A percentile compares a stretch with the other conserved stretches of the same genome.
These are phyloP conservation scores for Xylaria grammica DNA, from an alignment of 495 filamentous ascomycete species.

Conservation along the genomic window DNA sequence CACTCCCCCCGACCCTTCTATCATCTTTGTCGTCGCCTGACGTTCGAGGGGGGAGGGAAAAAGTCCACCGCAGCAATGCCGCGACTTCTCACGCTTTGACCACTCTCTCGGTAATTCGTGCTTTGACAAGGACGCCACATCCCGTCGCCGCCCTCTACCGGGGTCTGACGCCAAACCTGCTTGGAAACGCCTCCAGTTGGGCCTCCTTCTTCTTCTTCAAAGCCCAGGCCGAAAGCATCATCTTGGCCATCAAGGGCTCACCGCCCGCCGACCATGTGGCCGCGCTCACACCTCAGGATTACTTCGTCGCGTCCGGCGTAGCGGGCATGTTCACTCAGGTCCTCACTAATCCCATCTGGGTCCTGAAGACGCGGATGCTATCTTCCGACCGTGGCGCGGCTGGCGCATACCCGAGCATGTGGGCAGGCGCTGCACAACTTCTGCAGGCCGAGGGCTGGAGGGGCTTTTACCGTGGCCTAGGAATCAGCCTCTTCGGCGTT, in stretches of 20 bases:
- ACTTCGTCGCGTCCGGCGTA: slow-evolving; percentile 78
- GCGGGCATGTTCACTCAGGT: slow-evolving; percentile 78
- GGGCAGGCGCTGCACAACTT: slow-evolving; percentile 68
- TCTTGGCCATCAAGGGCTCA: slow-evolving; percentile 34
- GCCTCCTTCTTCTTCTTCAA: slow-evolving; percentile 85
- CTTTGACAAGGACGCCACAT: slow-evolving; percentile 45
- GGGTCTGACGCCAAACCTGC: slow-evolving; percentile 84
- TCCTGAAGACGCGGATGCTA: slow-evolving; percentile 97
- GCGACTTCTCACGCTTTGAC: slow-evolving; percentile 39
- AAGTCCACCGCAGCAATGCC: slow-evolving; percentile 44
- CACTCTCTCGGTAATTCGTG: slow-evolving; percentile 51
- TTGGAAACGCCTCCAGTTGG: slow-evolving; percentile 92
- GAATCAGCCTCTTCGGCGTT: slow-evolving; percentile 87
- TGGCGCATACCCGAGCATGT: slow-evolving; percentile 82
- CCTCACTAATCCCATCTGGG: slow-evolving; percentile 96
- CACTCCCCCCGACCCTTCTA: background rate
- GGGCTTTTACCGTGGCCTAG: slow-evolving; percentile 84
- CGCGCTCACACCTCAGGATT: slow-evolving; percentile 71
- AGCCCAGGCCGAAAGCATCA: slow-evolving; percentile 47
- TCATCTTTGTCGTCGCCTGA: slow-evolving; percentile 3
- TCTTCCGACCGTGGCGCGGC: slow-evolving; percentile 72
- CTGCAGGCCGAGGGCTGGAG: slow-evolving; percentile 68
- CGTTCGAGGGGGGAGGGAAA: no score
- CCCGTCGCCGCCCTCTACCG: slow-evolving; percentile 77
- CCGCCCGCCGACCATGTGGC: background rate